phyloP scores from a whole-genome alignment of 331 rosid genomes.

The Cydonia oblonga region DNA sequence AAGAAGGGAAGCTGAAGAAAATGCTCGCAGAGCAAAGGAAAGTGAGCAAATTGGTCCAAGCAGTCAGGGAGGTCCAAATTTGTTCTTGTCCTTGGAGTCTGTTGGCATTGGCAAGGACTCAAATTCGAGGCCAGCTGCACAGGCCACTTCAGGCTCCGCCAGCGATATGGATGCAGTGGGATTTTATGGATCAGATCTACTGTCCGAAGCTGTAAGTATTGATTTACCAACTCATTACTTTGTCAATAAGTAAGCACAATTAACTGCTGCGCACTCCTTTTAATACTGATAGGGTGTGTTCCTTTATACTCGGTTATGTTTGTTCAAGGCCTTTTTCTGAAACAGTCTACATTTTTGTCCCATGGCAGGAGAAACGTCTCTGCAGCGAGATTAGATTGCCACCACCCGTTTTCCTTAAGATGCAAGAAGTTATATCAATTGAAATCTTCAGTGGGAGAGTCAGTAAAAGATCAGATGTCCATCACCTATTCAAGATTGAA shows the following conservation, averaged over 20 bases:
- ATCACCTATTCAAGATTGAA: conserved; percentile 75
- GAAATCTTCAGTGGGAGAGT: conserved; percentile 56
- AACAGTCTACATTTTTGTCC: not conserved
- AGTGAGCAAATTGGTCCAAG: conserved; percentile 48
- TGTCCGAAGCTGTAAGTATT: conserved; percentile 75
- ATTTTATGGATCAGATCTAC: conserved; percentile 63
- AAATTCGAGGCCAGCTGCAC: conserved; percentile 50
- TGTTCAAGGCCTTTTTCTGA: conserved; percentile 5
- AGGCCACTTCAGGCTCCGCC: conserved; percentile 46
- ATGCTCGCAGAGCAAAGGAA: conserved; percentile 46
- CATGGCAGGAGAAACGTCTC: conserved; percentile 83
- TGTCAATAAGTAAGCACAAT: not conserved
- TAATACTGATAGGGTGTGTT: not conserved
- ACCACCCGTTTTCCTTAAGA: conserved; percentile 58
- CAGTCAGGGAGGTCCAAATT: conserved; percentile 57
- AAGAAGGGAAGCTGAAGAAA: conserved; percentile 63
- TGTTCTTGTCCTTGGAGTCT: conserved; percentile 48
- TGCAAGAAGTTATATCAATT: conserved; percentile 68
- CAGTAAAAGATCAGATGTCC: conserved; percentile 65
- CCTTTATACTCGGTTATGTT: not conserved
- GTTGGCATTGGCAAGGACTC: conserved; percentile 45
- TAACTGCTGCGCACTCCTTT: not conserved
- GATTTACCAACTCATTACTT: not conserved
- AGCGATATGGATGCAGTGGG: conserved; percentile 50
- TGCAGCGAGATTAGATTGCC: conserved; percentile 61